These are phyloP conservation scores for Chlamydomonas sp. DNA, from an alignment of 139 green algal species.

Conservation along the genomic window DNA sequence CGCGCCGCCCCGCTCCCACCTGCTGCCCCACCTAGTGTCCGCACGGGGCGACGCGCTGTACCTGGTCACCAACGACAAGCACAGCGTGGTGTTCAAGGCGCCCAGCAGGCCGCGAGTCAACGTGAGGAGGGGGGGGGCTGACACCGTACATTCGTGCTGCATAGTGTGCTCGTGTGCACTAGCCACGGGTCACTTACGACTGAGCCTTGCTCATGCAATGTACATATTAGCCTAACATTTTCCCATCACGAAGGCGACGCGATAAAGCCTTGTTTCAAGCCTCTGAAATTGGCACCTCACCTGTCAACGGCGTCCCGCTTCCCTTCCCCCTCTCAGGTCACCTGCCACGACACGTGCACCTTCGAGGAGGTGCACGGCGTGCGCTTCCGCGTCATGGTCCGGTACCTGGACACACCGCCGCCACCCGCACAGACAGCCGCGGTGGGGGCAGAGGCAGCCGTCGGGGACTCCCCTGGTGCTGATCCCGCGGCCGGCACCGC, in stretches of 20 bases:
- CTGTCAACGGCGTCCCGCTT: no score
- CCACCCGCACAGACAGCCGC: not conserved
- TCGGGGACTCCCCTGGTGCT: not conserved
- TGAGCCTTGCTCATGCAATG: no score
- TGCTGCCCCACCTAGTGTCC: conserved; percentile 40
- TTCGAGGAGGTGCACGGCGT: conserved; percentile 53
- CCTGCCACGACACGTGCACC: conserved; percentile 46
- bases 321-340: not conserved
- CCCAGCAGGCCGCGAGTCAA: conserved; percentile 36
- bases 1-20: conserved; percentile 23
- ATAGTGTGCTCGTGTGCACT: no score
- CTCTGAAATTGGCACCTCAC: no score
- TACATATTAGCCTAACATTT: no score
- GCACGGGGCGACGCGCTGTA: conserved; percentile 17
- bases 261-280: no score
- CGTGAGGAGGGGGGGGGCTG: conserved; percentile 8
- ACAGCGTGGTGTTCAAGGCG: conserved; percentile 43
- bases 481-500: not conserved
- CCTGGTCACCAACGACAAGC: conserved; percentile 33
- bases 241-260: no score
- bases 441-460: not conserved
- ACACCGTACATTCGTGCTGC: no score
- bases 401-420: not conserved
- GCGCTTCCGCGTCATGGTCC: conserved; percentile 44
- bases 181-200: no score